Evolutionary conservation across 1,139 yeast species (phyloP), one percentile per base, ranked within the genome.

Genomic region (Petasospora rhodanensis): DNA sequence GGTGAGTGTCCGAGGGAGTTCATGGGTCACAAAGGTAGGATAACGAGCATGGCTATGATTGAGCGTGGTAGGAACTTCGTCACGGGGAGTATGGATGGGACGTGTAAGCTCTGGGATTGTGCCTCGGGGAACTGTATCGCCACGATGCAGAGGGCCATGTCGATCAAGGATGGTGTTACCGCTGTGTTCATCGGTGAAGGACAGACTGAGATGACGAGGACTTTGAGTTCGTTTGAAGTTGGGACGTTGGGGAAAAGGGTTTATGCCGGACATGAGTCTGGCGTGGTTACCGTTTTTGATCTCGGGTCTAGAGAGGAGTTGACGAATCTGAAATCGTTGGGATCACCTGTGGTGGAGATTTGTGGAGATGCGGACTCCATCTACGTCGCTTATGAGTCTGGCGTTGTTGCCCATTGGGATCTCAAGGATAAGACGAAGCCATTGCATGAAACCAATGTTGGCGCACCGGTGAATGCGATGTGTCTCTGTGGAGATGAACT

Each of bases 51-150:
- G 2, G 64, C 55, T 4, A 46, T 76, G 32, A 57, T 82, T 18
- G 86, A 76, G 0, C 56, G 73, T 14, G 93, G 93, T 2, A 58
- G 91, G 22, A 80, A 82, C 47, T 62, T 83, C 40, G 42, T 79
- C 18, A 68, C 73, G 2, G 61, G 73, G 4, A 66, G 75, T 9
- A 35, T 43, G 6, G 82, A 77, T 48, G 82, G 83, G 1, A 52
- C 70, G 0, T 61, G 78, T 2, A 62, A 59, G 28, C 48, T 83
- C 24, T 82, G 86, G 87, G 91, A 83, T 46, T 72, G 83, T 49
- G 79, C 83, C 0, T 52, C 70, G 2, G 84, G 78, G 0, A 36
- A 52, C 14, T 51, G 57, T 3, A 51, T 79, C 7, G 56, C 67
- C 41, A 55, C 58, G 4, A 64, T 76, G 32, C 34, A 38, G 3